Evolutionary conservation across 1,284 basidiomycete species (phyloP), one percentile per base, ranked within the genome.

Genomic region (Trametes hirsuta): DNA sequence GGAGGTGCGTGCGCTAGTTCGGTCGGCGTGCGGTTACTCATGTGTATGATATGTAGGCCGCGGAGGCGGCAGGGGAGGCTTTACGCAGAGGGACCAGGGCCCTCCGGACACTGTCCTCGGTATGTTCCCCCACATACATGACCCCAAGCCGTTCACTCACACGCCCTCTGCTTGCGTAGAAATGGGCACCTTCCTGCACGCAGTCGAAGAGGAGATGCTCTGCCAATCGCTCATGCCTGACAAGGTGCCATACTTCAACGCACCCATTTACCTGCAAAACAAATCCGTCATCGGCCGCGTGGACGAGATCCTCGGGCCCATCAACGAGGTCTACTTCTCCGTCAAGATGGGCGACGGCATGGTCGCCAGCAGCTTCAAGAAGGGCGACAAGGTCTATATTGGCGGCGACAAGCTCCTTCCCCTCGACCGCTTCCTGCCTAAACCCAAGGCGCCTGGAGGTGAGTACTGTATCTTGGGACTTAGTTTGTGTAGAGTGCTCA

Each of bases 221-320:
- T 99, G 97, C 77, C 82, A 89, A 10, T 94, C 95, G 11, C 79
- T 88, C 39, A 86, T 95, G 74, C 79, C 88, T 2, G 88, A 95
- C 76, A 96, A 94, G 81, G 93, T 99, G 14, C 97, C 97, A 0
- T 97, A 97, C 79, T 99, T 99, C 83, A 99, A 99, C 76, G 97
- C 97, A 0, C 97, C 97, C 55, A 97, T 99, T 74, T 99, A 98
- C 77, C 86, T 99, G 53, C 90, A 95, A 81, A 99, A 99, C 80
- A 99, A 98, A 80, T 95, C 95, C 9, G 86, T 87, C 63, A 94
- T 98, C 65, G 95, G 95, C 65, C 97, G 96, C 76, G 92, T 98
- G 40, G 95, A 98, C 76, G 95, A 98, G 76, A 97, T 98, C 65
- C 83, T 98, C 15, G 95, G 95, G 0, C 97, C 97, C 10, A 97